Evolutionary conservation across 2,329 filamentous ascomycete genomes (phyloP), one percentile per base, ranked within the genome.

Genomic region (Ilyonectria mors-panacis): DNA sequence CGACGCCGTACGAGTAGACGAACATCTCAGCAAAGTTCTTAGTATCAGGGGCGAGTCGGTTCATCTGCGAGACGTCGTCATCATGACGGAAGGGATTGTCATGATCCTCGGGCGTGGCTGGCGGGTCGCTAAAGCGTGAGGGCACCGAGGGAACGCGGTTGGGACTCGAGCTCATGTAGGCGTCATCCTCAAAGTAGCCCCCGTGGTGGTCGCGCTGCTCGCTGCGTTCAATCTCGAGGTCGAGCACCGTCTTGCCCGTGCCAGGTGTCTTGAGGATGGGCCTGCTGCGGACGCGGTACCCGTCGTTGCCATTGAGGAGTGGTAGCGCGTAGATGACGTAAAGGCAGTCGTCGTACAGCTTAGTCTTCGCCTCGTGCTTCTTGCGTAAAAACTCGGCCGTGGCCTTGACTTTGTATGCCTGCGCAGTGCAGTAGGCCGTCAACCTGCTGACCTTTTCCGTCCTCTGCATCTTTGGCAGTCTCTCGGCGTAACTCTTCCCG

Each of bases 281-380:
- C 76, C 95, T 94, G 78, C 95, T 98, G 74, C 94, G 89, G 28
- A 99, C 86, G 28, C 96, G 87, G 80, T 95, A 98, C 1, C 96
- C 95, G 55, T 97, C 94, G 53, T 86, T 89, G 1, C 95, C 96
- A 2, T 94, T 92, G 60, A 98, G 85, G 17, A 99, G 84, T 6
- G 96, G 96, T 33, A 98, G 84, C 78, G 98, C 95, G 80, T 99
- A 99, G 54, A 97, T 95, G 28, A 92, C 94, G 78, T 99, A 99
- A 26, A 99, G 85, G 78, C 96, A 99, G 80, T 99, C 96, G 80
- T 99, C 96, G 81, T 99, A 99, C 6, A 98, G 86, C 82, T 99
- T 99, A 15, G 95, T 97, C 81, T 94, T 92, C 1, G 95, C 95
- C 35, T 93, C 91, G 82, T 99, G 96, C 76, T 92, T 92, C 70